Percentiles rank a stretch among this genome's conserved stretches.
phyloP scores from a whole-genome alignment of 257 asterid species.

The Osmanthus fragrans region DNA sequence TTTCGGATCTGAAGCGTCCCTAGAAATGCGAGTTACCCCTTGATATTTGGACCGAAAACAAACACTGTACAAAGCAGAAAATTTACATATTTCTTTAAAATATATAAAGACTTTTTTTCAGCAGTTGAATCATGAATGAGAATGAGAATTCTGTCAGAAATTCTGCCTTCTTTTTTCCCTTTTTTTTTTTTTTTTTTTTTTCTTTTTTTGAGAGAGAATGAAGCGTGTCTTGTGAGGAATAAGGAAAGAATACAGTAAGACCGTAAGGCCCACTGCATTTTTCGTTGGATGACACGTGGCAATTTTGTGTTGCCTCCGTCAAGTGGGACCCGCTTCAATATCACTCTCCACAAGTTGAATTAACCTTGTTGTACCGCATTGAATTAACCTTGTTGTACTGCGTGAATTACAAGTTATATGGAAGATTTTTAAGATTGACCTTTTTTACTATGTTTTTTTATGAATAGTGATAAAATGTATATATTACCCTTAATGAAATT shows the following conservation, averaged over 20 bases:
- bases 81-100: background rate
- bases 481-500: no score
- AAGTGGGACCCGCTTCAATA: conserved; percentile 20
- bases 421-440: no score
- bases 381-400: no score
- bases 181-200: background rate
- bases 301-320: background rate
- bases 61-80: background rate
- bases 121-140: background rate
- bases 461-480: no score
- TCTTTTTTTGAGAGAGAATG: background rate
- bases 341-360: background rate
- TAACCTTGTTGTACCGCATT: no score
- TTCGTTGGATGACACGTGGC: conserved; percentile 28
- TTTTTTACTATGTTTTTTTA: no score
- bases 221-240: conserved; percentile 40
- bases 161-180: background rate
- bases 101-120: background rate
- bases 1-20: conserved; percentile 52
- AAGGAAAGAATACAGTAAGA: conserved; percentile 30
- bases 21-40: conserved; percentile 38
- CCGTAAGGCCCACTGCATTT: conserved; percentile 30
- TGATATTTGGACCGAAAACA: background rate
- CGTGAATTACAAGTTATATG: no score
- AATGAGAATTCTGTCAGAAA: conserved; percentile 6